phyloP scores from a whole-genome alignment of 2,329 filamentous ascomycete genomes.

The Emmonsiellopsis sp. region DNA sequence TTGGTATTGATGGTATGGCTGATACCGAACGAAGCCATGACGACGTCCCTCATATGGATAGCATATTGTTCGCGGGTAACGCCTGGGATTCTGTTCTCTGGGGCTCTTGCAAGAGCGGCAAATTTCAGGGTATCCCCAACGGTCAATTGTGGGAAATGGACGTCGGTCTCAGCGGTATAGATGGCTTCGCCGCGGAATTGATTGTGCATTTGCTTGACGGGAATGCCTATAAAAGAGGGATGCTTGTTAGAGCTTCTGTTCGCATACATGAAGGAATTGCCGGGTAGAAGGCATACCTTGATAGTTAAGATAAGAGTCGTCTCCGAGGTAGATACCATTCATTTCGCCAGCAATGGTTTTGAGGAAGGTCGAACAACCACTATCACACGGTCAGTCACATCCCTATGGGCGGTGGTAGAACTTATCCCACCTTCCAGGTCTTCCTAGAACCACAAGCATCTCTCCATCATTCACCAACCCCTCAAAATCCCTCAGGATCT shows the following conservation, averaged over 20 bases:
- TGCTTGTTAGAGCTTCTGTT: background rate
- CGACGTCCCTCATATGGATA: slow-evolving; percentile 35
- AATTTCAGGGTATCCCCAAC: slow-evolving; percentile 83
- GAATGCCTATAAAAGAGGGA: background rate
- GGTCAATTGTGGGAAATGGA: slow-evolving; percentile 76
- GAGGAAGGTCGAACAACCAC: slow-evolving; percentile 66
- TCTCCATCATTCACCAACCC: slow-evolving; percentile 52
- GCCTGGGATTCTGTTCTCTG: slow-evolving; percentile 60
- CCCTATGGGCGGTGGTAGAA: background rate
- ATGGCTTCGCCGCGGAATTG: slow-evolving; percentile 73
- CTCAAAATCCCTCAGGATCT: slow-evolving; percentile 56
- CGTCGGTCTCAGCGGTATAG: slow-evolving; percentile 80
- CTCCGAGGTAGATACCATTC: slow-evolving; percentile 65
- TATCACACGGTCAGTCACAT: slow-evolving; percentile 8
- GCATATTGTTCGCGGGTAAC: slow-evolving; percentile 26
- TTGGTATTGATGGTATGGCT: slow-evolving; percentile 71
- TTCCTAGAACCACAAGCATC: slow-evolving; percentile 49
- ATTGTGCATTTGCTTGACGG: slow-evolving; percentile 29
- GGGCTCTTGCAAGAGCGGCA: slow-evolving; percentile 78
- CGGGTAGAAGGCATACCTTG: slow-evolving; percentile 38
- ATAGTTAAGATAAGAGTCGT: slow-evolving; percentile 68
- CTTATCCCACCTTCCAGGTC: slow-evolving; percentile 30
- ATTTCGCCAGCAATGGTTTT: slow-evolving; percentile 79
- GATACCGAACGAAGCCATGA: slow-evolving; percentile 37
- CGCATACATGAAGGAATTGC: background rate